These are phyloP conservation scores for Ceratocystis huliohia DNA, from an alignment of 2,329 filamentous ascomycete species.

Conservation along the genomic window DNA sequence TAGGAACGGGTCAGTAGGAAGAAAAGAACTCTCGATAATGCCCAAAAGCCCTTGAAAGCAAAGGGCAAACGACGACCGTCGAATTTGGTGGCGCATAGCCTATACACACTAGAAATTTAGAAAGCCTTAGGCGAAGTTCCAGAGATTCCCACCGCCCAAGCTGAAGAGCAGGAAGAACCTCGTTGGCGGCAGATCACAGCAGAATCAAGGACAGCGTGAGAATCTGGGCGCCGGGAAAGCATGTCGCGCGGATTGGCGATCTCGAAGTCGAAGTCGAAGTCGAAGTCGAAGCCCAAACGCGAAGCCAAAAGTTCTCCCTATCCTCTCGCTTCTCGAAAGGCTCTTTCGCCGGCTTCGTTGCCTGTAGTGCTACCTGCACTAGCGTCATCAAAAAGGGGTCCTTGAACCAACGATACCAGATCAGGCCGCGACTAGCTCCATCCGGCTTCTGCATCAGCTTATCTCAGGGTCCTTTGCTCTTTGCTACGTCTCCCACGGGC, in stretches of 20 bases:
- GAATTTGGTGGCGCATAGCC: neutral
- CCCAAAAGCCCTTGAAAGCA: neutral
- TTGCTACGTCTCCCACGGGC: neutral
- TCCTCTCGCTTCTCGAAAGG: too few species aligned
- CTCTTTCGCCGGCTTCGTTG: too few species aligned
- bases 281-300: neutral
- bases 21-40: neutral
- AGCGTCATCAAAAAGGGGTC: neutral
- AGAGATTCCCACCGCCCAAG: slow-evolving; percentile 1
- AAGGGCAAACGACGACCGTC: neutral
- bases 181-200: neutral
- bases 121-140: slow-evolving; percentile 1
- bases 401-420: neutral
- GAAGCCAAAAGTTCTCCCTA: too few species aligned
- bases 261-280: slow-evolving; percentile 6
- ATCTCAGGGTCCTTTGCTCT: slow-evolving; percentile 6
- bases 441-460: neutral
- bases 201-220: neutral
- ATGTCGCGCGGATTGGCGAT: neutral
- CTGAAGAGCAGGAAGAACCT: slow-evolving; percentile 1
- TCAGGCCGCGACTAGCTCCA: neutral
- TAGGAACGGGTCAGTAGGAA: neutral
- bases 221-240: neutral
- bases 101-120: slow-evolving; percentile 6
- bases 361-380: too few species aligned